A percentile compares a stretch with the other conserved stretches of the same genome.
phyloP scores from a whole-genome alignment of 2,329 filamentous ascomycete genomes.

The Botrytis paeoniae region DNA sequence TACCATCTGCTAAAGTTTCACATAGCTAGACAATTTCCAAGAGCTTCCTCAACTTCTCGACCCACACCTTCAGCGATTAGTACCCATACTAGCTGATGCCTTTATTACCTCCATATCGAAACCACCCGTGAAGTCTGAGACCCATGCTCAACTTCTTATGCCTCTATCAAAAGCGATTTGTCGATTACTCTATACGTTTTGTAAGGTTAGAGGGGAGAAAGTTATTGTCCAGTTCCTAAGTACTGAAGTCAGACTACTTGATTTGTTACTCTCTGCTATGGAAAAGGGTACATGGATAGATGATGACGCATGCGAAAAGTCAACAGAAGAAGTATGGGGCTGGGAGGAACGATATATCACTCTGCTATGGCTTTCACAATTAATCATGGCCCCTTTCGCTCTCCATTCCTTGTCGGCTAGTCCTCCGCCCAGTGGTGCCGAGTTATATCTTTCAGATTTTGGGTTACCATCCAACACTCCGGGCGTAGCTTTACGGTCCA shows the following conservation, averaged over 20 bases:
- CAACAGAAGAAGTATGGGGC: slow-evolving; percentile 45
- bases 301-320: neutral
- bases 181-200: slow-evolving; percentile 80
- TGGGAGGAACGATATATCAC: slow-evolving; percentile 92
- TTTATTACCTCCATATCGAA: slow-evolving; percentile 65
- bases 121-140: slow-evolving; percentile 40
- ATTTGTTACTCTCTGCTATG: slow-evolving; percentile 72
- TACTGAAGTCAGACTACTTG: slow-evolving; percentile 83
- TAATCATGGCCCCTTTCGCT: slow-evolving; percentile 85
- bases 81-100: slow-evolving; percentile 71
- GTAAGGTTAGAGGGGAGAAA: slow-evolving; percentile 92
- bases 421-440: slow-evolving; percentile 47
- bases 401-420: slow-evolving; percentile 75
- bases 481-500: slow-evolving; percentile 64
- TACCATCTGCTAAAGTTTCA: slow-evolving; percentile 14
- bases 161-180: slow-evolving; percentile 61
- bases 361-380: slow-evolving; percentile 81
- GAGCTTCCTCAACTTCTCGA: slow-evolving; percentile 93
- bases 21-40: slow-evolving; percentile 78
- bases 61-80: slow-evolving; percentile 70
- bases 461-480: slow-evolving; percentile 61
- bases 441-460: slow-evolving; percentile 45
- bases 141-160: slow-evolving; percentile 35
- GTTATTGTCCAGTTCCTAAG: slow-evolving; percentile 87
- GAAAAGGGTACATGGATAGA: slow-evolving; percentile 47